Conservation (phyloP, 106 monocot species). For the Dendrobium catenatum region DNA sequence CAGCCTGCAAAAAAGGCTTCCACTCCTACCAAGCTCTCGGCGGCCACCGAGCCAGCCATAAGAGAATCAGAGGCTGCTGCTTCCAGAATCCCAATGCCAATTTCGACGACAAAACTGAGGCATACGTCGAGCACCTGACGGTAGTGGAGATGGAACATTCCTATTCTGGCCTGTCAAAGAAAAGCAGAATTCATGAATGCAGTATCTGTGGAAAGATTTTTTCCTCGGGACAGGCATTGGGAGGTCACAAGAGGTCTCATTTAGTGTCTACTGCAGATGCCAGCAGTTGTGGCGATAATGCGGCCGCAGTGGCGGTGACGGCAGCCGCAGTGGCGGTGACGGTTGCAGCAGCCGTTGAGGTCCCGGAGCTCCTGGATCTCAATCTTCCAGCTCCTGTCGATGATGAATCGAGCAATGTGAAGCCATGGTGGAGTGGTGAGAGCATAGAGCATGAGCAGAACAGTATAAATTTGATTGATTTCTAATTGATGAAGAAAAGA, state of each 20-base stretch:
- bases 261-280: background rate
- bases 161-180: background rate
- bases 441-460: background rate
- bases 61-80: constrained; percentile 9
- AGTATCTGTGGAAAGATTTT: constrained; percentile 25
- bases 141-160: background rate
- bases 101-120: background rate
- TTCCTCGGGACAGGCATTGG: constrained; percentile 33
- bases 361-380: constrained; percentile 25
- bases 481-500: background rate
- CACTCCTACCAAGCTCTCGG: constrained; percentile 19
- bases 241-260: constrained; percentile 40
- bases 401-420: constrained; percentile 17
- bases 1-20: constrained; percentile 18
- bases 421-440: constrained; percentile 6
- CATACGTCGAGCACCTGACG: background rate
- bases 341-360: background rate
- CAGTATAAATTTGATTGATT: background rate
- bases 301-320: background rate
- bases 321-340: background rate
- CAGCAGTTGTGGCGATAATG: background rate
- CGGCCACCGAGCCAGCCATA: constrained; percentile 20
- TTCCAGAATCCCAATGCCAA: background rate
- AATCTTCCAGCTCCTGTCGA: constrained; percentile 20
- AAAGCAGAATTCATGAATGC: constrained; percentile 13